Conservation (phyloP, 768 basidiomycete species). For the Sistotremastrum suecicum region DNA sequence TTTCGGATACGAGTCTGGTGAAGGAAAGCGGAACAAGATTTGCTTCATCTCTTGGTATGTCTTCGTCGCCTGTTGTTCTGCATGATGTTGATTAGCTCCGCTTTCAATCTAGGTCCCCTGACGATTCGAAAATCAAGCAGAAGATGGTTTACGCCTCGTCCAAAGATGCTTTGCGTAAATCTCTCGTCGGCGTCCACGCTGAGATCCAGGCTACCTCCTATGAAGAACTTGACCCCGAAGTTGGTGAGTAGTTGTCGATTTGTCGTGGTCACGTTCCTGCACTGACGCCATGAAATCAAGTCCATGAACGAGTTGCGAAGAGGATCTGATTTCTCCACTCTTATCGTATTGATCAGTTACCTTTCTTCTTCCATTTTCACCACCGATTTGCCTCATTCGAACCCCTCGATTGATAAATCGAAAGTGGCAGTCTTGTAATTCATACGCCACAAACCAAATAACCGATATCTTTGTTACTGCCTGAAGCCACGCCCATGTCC, state of each 20-base stretch:
- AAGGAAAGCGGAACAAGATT: conserved; percentile 77
- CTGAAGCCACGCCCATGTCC: too few relatives aligned
- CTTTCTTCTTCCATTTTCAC: too few relatives aligned
- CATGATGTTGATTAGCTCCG: conserved; percentile 8
- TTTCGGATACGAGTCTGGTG: conserved; percentile 55
- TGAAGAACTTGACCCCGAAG: conserved; percentile 56
- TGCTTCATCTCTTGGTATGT: conserved; percentile 76
- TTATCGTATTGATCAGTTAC: too few relatives aligned
- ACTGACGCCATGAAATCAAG: too few relatives aligned
- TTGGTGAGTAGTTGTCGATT: conserved; percentile 28
- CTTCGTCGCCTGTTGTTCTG: neutral
- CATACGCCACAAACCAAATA: too few relatives aligned
- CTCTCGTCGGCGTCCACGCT: conserved; percentile 58
- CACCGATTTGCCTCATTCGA: too few relatives aligned
- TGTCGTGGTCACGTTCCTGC: too few relatives aligned
- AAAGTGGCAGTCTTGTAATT: too few relatives aligned
- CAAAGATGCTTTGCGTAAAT: conserved; percentile 58
- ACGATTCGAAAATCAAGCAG: conserved; percentile 67
- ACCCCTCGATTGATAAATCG: too few relatives aligned
- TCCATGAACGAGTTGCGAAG: too few relatives aligned
- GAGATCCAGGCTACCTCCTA: conserved; percentile 82
- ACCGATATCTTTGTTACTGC: too few relatives aligned
- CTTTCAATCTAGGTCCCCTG: conserved; percentile 56
- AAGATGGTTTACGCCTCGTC: conserved; percentile 95
- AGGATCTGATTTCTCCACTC: too few relatives aligned